Percentiles rank a stretch among this genome's conserved stretches.
These are phyloP conservation scores for Penicillium chermesinum DNA, from an alignment of 495 filamentous ascomycete species.

Conservation along the genomic window DNA sequence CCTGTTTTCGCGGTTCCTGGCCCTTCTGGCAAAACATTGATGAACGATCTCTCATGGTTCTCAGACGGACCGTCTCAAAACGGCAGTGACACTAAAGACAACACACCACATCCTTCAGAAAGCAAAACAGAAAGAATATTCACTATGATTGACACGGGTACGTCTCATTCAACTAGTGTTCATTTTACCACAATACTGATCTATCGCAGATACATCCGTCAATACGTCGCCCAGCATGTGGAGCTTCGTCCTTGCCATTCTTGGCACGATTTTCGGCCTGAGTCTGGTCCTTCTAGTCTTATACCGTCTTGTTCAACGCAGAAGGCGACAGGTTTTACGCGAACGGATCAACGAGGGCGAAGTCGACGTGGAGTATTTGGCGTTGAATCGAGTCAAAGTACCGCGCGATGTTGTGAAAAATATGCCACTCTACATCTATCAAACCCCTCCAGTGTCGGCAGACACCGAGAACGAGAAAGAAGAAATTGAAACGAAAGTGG, in stretches of 20 bases:
- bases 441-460: slow-evolving; percentile 30
- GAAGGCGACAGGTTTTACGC: slow-evolving; percentile 57
- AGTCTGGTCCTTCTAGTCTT: slow-evolving; percentile 57
- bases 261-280: slow-evolving; percentile 66
- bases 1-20: slow-evolving; percentile 84
- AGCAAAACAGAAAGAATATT: slow-evolving; percentile 55
- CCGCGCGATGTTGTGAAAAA: slow-evolving; percentile 61
- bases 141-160: slow-evolving; percentile 55
- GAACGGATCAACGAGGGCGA: slow-evolving; percentile 68
- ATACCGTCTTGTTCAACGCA: slow-evolving; percentile 70
- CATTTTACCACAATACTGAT: not conserved
- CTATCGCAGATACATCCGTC: slow-evolving; percentile 12
- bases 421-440: slow-evolving; percentile 72
- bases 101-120: slow-evolving; percentile 38
- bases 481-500: slow-evolving; percentile 4
- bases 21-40: slow-evolving; percentile 55
- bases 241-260: slow-evolving; percentile 75
- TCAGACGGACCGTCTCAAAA: slow-evolving; percentile 60
- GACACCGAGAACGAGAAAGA: not conserved
- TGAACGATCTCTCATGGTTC: slow-evolving; percentile 67
- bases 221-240: slow-evolving; percentile 61
- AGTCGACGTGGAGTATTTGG: slow-evolving; percentile 73
- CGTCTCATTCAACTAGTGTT: slow-evolving; percentile 25
- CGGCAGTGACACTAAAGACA: not conserved
- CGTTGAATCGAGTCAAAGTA: slow-evolving; percentile 69